Base-by-base conservation (phyloP, 805 yeast species). In the Wickerhamiella domercqiae region DNA sequence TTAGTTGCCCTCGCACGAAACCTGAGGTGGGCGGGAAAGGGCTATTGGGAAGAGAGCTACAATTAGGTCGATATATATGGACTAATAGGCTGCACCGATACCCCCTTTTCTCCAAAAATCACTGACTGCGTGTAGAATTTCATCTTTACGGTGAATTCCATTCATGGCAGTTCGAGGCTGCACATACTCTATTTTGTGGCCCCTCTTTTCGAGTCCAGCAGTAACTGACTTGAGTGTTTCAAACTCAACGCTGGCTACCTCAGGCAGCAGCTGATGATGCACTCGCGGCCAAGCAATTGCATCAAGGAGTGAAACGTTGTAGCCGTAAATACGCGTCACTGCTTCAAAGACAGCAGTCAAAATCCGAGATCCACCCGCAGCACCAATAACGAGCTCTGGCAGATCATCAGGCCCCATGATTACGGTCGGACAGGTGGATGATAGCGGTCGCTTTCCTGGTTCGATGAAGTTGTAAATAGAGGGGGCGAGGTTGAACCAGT, bases 361-460 rank as follows among this genome's bases (percentile, higher is more conserved):
- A 36, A 87, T 87, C 39, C 90, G 63, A 5, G 90, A 77, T 0
- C 97, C 97, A 7, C 98, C 98, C 1, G 96, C 93, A 0, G 94
- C 90, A 0, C 96, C 97, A 41, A 87, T 67, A 4, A 78, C 70
- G 19, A 80, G 53, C 46, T 77, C 84, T 0, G 78, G 73, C 11
- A 45, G 43, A 6, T 52, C 47, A 19, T 46, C 39, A 13, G 47
- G 51, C 5, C 39, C 36, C 7, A 57, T 49, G 1, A 81, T 59
- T 21, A 87, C 73, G 0, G 82, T 69, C 3, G 96, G 96, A 0
- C 81, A 69, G 24, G 78, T 71, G 2, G 94, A 81, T 4, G 93
- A 78, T 31, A 87, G 62, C 2, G 98, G 97, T 43, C 97, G 64
- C 48, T 77, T 79, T 41, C 59, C 67, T 0, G 95, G 93, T 33